Percentiles rank a stretch among this genome's conserved stretches.
Evolutionary conservation across 176 grass and related monocot species (phyloP).

Genomic region (Thinopyrum elongatum): DNA sequence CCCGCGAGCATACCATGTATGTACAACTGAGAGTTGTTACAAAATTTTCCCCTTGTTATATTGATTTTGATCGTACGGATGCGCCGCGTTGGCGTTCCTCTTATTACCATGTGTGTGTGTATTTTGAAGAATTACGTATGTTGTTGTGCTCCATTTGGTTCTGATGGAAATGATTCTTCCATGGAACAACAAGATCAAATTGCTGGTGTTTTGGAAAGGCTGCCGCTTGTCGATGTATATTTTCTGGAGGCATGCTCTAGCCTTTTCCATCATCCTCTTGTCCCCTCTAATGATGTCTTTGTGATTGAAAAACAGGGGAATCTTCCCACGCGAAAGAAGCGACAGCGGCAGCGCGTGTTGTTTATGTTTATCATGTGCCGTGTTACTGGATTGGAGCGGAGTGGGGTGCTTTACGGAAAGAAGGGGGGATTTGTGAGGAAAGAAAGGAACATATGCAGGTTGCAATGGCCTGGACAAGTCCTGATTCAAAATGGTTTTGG

Average conservation of each 20-base stretch:
- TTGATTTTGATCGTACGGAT: background rate
- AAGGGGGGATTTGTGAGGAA: background rate
- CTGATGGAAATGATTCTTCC: background rate
- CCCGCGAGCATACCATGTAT: slow-evolving; percentile 22
- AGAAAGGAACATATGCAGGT: background rate
- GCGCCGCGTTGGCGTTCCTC: too few relatives aligned
- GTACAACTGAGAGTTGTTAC: slow-evolving; percentile 27
- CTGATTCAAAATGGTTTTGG: background rate
- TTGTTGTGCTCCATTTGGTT: background rate
- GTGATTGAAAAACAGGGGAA: background rate
- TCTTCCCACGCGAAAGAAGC: background rate
- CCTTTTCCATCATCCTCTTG: background rate
- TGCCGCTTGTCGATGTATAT: background rate
- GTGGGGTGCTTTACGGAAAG: background rate
- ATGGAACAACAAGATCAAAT: background rate
- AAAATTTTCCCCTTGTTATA: background rate
- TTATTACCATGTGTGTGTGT: background rate
- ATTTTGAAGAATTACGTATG: background rate
- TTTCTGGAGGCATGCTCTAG: background rate
- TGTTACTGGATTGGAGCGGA: background rate
- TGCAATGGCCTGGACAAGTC: background rate
- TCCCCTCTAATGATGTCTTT: background rate
- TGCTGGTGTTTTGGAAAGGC: background rate
- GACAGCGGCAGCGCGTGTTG: background rate
- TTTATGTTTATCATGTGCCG: background rate